Evolutionary conservation across 306 rosid genomes (phyloP).

Genomic region (Purshia tridentata): DNA sequence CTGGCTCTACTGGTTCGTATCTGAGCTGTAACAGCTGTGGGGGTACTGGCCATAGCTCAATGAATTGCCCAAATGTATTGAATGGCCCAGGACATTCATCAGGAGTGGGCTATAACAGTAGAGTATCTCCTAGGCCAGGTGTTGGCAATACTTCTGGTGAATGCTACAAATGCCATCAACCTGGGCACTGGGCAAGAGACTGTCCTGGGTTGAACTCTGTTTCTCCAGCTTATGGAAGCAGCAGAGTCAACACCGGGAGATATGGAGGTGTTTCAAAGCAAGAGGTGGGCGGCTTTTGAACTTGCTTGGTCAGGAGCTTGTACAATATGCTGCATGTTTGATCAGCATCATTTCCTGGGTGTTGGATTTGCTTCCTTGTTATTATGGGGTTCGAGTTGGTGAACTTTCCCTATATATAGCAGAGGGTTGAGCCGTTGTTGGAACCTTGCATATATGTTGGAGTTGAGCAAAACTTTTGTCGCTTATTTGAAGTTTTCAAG

Average conservation of each 20-base stretch:
- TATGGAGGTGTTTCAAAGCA: conserved; percentile 48
- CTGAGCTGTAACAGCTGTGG: conserved; percentile 67
- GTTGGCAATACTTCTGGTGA: conserved; percentile 40
- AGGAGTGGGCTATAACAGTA: conserved; percentile 47
- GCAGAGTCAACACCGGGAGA: conserved; percentile 46
- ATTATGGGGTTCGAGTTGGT: not conserved
- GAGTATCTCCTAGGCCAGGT: conserved; percentile 41
- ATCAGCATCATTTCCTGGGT: not conserved
- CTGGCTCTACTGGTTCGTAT: conserved; percentile 34
- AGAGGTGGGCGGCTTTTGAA: conserved; percentile 45
- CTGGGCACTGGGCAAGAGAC: conserved; percentile 85
- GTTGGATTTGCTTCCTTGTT: conserved; percentile 1
- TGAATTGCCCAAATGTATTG: conserved; percentile 54
- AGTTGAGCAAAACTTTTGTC: not conserved
- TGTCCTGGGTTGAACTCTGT: conserved; percentile 54
- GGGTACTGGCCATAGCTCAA: conserved; percentile 64
- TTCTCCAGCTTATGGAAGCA: conserved; percentile 59
- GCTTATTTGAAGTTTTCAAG: not conserved
- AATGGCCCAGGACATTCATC: conserved; percentile 37
- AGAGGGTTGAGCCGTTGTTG: not conserved
- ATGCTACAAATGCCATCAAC: conserved; percentile 79
- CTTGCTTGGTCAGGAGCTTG: not conserved
- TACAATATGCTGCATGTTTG: conserved; percentile 3
- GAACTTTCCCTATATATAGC: not conserved
- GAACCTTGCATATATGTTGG: not conserved